phyloP scores from a whole-genome alignment of 2,329 filamentous ascomycete genomes.

The Ascochyta koolunga region DNA sequence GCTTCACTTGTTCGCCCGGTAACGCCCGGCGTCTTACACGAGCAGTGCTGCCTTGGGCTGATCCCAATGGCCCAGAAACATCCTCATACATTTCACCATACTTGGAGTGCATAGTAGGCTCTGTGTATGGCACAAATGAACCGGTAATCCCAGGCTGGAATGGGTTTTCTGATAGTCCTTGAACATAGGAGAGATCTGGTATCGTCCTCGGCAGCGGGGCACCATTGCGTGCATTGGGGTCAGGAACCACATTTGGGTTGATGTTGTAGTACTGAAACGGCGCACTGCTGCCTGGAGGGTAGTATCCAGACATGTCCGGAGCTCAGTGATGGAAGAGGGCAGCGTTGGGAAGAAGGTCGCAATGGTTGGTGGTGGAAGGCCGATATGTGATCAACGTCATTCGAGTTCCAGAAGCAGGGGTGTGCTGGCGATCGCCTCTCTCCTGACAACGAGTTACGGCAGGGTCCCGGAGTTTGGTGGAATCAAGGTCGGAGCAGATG shows the following conservation, averaged over 20 bases:
- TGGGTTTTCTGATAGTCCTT: slow-evolving; percentile 39
- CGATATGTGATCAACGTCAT: slow-evolving; percentile 48
- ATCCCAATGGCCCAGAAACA: slow-evolving; percentile 30
- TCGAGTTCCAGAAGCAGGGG: slow-evolving; percentile 41
- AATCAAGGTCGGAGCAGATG: slow-evolving; percentile 25
- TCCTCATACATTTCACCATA: slow-evolving; percentile 48
- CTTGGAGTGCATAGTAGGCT: slow-evolving; percentile 39
- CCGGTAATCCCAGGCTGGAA: slow-evolving; percentile 39
- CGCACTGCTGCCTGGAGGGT: slow-evolving; percentile 40
- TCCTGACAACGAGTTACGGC: slow-evolving; percentile 36
- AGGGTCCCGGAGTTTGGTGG: slow-evolving; percentile 35
- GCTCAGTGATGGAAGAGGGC: slow-evolving; percentile 20
- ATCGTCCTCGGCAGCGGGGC: slow-evolving; percentile 32
- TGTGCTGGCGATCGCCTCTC: slow-evolving; percentile 42
- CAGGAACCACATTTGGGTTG: slow-evolving; percentile 36
- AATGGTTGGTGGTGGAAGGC: slow-evolving; percentile 30
- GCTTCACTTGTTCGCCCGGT: slow-evolving; percentile 77
- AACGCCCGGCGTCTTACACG: slow-evolving; percentile 40
- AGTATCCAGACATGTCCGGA: slow-evolving; percentile 48
- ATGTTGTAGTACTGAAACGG: slow-evolving; percentile 46
- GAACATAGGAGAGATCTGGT: slow-evolving; percentile 36
- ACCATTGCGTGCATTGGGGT: slow-evolving; percentile 29
- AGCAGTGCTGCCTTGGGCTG: slow-evolving; percentile 35
- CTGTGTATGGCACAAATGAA: slow-evolving; percentile 40
- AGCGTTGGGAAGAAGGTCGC: slow-evolving; percentile 26